These are phyloP conservation scores for Sporothrix sp. DNA, from an alignment of 2,329 filamentous ascomycete species.

Conservation along the genomic window DNA sequence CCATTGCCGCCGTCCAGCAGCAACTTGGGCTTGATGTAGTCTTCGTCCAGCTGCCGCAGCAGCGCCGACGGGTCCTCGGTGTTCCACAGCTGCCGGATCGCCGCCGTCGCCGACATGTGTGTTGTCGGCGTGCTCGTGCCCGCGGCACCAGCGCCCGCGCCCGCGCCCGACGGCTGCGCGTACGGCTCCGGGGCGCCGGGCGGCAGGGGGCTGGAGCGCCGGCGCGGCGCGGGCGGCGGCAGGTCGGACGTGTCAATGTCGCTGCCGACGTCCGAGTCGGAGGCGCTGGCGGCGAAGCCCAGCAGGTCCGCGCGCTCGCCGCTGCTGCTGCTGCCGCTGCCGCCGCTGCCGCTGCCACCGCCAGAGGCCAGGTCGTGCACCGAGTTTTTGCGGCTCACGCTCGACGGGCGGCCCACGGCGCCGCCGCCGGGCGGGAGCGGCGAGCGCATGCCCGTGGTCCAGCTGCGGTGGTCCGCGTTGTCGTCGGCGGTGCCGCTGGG, in stretches of 20 bases:
- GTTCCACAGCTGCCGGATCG: constrained; percentile 71
- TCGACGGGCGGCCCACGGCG: constrained; percentile 35
- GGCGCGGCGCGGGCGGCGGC: constrained; percentile 46
- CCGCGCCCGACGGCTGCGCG: constrained; percentile 18
- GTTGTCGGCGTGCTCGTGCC: not conserved
- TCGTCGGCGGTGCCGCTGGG: constrained; percentile 14
- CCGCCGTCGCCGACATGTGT: constrained; percentile 57
- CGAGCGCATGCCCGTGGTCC: constrained; percentile 45
- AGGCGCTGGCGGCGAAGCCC: constrained; percentile 34
- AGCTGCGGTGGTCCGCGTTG: constrained; percentile 31
- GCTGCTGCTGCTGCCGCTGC: constrained; percentile 31
- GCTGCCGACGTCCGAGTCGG: constrained; percentile 51
- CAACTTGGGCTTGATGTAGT: constrained; percentile 22
- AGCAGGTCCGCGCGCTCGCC: constrained; percentile 49
- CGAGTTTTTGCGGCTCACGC: constrained; percentile 44
- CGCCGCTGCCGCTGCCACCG: not conserved
- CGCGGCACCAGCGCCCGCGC: not conserved
- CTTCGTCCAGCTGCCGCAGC: constrained; percentile 89
- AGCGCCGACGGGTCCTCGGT: constrained; percentile 81
- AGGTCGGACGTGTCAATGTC: constrained; percentile 59
- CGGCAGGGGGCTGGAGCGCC: constrained; percentile 31
- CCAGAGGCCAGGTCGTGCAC: constrained; percentile 18
- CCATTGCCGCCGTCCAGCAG: constrained; percentile 21
- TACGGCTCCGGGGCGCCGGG: constrained; percentile 19
- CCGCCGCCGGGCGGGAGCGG: constrained; percentile 29